These are phyloP conservation scores for Botrytis squamosa DNA, from an alignment of 2,329 filamentous ascomycete species.

Conservation along the genomic window DNA sequence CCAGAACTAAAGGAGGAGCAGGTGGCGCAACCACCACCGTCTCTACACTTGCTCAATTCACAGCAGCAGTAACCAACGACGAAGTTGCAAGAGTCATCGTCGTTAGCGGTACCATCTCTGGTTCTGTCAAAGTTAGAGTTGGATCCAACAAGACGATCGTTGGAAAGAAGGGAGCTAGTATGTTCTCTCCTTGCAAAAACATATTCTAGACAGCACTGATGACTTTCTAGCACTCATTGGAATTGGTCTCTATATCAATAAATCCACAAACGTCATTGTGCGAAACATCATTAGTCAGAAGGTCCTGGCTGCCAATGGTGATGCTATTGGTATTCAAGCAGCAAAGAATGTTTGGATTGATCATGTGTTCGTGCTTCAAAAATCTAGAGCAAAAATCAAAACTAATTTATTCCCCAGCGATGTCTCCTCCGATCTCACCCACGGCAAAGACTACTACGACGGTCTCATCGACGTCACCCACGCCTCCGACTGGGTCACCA, in stretches of 20 bases:
- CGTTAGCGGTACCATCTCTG: slow-evolving; percentile 42
- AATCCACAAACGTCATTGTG: slow-evolving; percentile 53
- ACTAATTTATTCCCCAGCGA: slow-evolving; percentile 14
- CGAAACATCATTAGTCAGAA: slow-evolving; percentile 55
- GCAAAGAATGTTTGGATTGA: slow-evolving; percentile 47
- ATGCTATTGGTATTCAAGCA: slow-evolving; percentile 50
- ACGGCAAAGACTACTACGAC: slow-evolving; percentile 46
- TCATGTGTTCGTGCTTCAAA: slow-evolving; percentile 9
- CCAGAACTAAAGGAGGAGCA: slow-evolving; percentile 48
- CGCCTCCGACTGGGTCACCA: slow-evolving; percentile 45
- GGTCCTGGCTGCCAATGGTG: slow-evolving; percentile 47
- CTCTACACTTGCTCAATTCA: slow-evolving; percentile 42
- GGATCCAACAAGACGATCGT: slow-evolving; percentile 47
- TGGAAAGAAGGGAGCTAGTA: slow-evolving; percentile 40
- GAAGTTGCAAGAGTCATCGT: slow-evolving; percentile 46
- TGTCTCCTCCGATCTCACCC: slow-evolving; percentile 40
- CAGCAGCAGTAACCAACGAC: slow-evolving; percentile 35
- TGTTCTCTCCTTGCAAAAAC: not conserved
- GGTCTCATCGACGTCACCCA: slow-evolving; percentile 48
- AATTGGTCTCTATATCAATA: slow-evolving; percentile 49
- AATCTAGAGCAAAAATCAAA: not conserved
- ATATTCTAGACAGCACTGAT: not conserved
- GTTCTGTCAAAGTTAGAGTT: slow-evolving; percentile 28
- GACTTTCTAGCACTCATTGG: slow-evolving; percentile 42
- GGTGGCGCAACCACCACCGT: slow-evolving; percentile 47